Evolutionary conservation across 2,329 filamentous ascomycete genomes (phyloP), one percentile per base, ranked within the genome.

Genomic region (Fusarium brevicatenulatum): DNA sequence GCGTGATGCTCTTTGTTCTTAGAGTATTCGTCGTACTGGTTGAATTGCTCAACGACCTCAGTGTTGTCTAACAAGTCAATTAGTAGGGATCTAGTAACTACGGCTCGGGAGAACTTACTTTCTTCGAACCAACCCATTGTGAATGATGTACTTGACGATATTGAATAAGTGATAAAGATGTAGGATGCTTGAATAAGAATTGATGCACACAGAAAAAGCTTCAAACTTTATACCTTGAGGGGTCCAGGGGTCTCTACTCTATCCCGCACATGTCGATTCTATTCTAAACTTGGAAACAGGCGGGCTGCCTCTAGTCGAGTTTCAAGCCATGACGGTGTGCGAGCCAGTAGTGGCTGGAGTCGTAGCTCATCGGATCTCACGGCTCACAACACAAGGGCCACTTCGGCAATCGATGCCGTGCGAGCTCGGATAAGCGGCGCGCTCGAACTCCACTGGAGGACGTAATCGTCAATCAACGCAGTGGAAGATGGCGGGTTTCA

Each of bases 21-120:
- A 8, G 67, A 74, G 3, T 81, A 59, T 53, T 77, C 28, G 47
- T 81, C 71, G 57, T 80, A 76, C 25, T 76, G 58, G 2, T 47
- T 75, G 71, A 60, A 78, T 66, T 46, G 63, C 71, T 43, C 70
- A 18, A 19, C 16, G 75, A 77, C 2, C 8, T 21, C 32, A 2
- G 2, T 21, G 47, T 79, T 66, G 49, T 73, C 79, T 79, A 12
- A 7, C 4, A 23, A 3, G 9, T 2, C 4, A 12, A 16, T 71
- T 21, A 67, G 57, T 34, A 9, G 21, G 19, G 10, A 6, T 7
- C 8, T 19, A 3, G 5, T 10, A 9, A 2, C 1, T 9, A 7
- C 3, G 4, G n/a, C 15, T 10, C 2, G 4, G 10, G 32, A 6
- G 4, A 13, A 43, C 70, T n/a, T 12, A 49, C 32, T 25, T 57